phyloP scores from a whole-genome alignment of 2,329 filamentous ascomycete genomes.

The Pseudofabraea citricarpa region DNA sequence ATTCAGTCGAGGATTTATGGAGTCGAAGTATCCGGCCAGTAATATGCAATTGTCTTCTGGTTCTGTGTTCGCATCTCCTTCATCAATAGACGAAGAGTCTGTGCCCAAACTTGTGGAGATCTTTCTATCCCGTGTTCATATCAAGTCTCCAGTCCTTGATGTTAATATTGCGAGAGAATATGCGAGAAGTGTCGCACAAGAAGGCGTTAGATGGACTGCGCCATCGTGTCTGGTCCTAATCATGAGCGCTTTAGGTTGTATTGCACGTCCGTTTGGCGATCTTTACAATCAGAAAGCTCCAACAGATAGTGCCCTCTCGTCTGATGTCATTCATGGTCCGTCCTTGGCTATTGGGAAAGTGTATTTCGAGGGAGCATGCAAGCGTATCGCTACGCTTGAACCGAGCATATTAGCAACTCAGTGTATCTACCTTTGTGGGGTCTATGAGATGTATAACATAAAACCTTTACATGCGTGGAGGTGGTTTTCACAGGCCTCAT shows the following conservation, averaged over 20 bases:
- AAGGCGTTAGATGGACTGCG: constrained; percentile 28
- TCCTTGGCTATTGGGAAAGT: constrained; percentile 21
- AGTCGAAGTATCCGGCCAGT: background rate
- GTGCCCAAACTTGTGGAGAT: constrained; percentile 24
- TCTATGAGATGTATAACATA: constrained; percentile 36
- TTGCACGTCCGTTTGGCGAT: constrained; percentile 22
- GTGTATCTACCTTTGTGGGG: constrained; percentile 35
- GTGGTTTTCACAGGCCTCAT: constrained; percentile 4
- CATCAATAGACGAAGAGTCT: constrained; percentile 19
- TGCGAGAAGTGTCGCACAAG: constrained; percentile 17
- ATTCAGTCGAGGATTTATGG: background rate
- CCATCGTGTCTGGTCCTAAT: constrained; percentile 29
- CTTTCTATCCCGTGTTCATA: constrained; percentile 30
- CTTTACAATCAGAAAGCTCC: background rate
- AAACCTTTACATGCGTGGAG: constrained; percentile 32
- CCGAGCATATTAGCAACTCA: constrained; percentile 30
- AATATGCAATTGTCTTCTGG: background rate
- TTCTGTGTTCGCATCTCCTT: background rate
- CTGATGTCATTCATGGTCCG: background rate
- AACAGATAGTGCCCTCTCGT: background rate
- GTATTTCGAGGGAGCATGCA: constrained; percentile 26
- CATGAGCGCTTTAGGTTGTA: constrained; percentile 26
- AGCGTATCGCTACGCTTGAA: constrained; percentile 25
- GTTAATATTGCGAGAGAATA: constrained; percentile 20
- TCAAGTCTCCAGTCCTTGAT: constrained; percentile 32